Percentiles rank a stretch among this genome's conserved stretches.
Conservation (phyloP, 1,284 basidiomycete species). For the Cryptococcus sp. region DNA sequence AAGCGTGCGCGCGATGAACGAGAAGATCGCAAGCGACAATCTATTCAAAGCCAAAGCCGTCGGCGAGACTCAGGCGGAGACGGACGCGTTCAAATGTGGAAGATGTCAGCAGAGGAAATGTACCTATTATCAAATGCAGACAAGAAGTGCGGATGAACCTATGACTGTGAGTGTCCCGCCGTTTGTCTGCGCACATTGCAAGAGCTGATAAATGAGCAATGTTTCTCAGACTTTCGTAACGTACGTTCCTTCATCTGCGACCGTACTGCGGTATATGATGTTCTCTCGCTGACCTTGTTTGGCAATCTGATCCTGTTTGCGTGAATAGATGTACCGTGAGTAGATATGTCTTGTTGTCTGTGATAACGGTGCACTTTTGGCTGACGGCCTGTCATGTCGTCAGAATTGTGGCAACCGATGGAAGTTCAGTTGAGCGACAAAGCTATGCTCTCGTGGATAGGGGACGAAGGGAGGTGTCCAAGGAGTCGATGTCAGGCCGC, state of each 20-base stretch:
- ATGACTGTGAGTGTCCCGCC: conserved; percentile 72
- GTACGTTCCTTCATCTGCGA: conserved; percentile 50
- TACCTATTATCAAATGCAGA: conserved; percentile 91
- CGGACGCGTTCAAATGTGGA: conserved; percentile 95
- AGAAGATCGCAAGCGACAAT: conserved; percentile 82
- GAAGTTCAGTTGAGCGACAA: conserved; percentile 48
- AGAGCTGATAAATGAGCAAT: conserved; percentile 12
- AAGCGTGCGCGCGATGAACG: conserved; percentile 78
- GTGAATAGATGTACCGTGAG: conserved; percentile 40
- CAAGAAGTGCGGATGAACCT: conserved; percentile 90
- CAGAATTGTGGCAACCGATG: conserved; percentile 52
- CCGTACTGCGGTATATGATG: not conserved
- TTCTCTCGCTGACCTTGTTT: not conserved
- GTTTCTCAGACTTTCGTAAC: conserved; percentile 62
- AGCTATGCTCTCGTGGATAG: too few species aligned
- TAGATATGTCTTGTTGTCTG: not conserved
- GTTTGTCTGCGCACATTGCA: not conserved
- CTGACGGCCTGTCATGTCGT: not conserved
- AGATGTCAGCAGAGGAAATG: conserved; percentile 91
- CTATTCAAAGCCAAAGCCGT: conserved; percentile 90
- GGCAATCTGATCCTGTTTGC: not conserved
- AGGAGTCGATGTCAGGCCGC: too few species aligned
- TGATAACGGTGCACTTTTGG: not conserved
- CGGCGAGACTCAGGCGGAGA: conserved; percentile 87
- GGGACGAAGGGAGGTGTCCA: too few species aligned